Evolutionary conservation across 768 basidiomycete species (phyloP), one percentile per base, ranked within the genome.

Genomic region (Hygrocybe punicea): DNA sequence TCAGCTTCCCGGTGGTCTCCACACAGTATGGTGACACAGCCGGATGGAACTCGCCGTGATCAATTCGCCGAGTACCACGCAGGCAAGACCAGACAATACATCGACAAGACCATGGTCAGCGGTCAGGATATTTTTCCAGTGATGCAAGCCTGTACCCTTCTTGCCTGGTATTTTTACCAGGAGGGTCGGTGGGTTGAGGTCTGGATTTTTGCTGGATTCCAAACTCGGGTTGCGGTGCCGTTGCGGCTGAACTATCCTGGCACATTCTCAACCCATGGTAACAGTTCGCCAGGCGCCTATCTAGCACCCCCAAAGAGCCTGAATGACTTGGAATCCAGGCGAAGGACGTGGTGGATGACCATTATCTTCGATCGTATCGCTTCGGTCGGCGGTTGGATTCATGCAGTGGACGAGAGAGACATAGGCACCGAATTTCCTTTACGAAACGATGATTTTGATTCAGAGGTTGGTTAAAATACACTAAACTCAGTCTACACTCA

Each of bases 271-370:
- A 81, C 81, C 13, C 84, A 87, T 56, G 83, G 79, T 4, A 82
- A 77, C 61, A 80, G 78, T 53, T 84, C 86, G n/a, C 84, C 87
- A 9, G 85, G 84, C 13, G 89, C 89, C 42, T 93, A 91, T 69
- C 74, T 93, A 13, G 84, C 86, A 3, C 88, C 91, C 13, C 91
- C 91, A 0, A 89, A 82, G 66, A 87, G 88, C 66, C 68, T 83
- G 42, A 81, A 81, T 17, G 91, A 93, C 60, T 71, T 91, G 55
- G 91, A 93, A 71, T 85, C 82, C 42, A 78, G 91, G 58, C 79
- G 91, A 50, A 80, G 91, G 52, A 87, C 90, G 4, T 93, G 91
- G 91, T 93, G 91, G 91, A 91, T 91, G 88, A 85, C 89, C 17
- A 84, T 93, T 39, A 72, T 91, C 46, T 92, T 93, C 67, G 91